Evolutionary conservation across 2,329 filamentous ascomycete species (phyloP).

Genomic region (Botrytis medusae): DNA sequence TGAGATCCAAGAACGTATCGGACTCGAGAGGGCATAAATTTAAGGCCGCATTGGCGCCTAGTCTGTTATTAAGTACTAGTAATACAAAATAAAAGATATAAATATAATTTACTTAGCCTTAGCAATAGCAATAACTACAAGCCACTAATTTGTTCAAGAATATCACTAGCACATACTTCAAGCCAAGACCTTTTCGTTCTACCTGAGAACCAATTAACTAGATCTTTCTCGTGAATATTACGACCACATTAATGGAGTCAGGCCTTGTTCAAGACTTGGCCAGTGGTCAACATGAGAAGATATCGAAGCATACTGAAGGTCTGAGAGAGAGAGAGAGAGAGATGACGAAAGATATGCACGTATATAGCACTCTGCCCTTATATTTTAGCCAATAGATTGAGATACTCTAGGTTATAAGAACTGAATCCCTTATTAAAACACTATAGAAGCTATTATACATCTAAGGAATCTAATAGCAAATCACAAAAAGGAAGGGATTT

Average conservation of each 20-base stretch:
- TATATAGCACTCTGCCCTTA: accelerated
- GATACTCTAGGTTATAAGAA: accelerated
- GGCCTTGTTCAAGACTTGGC: not conserved
- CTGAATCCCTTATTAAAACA: accelerated
- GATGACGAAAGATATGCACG: not conserved
- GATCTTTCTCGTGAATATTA: not conserved
- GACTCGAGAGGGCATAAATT: too few relatives aligned
- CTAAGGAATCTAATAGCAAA: not conserved
- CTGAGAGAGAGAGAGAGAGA: not conserved
- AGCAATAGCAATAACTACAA: not conserved
- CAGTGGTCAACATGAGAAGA: not conserved
- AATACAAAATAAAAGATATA: too few relatives aligned
- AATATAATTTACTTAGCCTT: not conserved
- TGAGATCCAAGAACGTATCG: too few relatives aligned
- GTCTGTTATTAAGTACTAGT: too few relatives aligned
- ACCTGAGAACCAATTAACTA: not conserved
- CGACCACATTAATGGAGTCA: not conserved
- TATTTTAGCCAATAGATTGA: not conserved
- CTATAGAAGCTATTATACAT: too few relatives aligned
- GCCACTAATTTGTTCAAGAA: not conserved
- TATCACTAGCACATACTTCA: not conserved
- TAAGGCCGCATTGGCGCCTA: too few relatives aligned
- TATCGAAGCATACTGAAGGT: not conserved
- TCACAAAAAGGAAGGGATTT: accelerated
- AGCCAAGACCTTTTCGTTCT: not conserved